Percentiles rank a stretch among this genome's conserved stretches.
Conservation (phyloP, 306 rosid species). For the Chamaecrista fasciculata region DNA sequence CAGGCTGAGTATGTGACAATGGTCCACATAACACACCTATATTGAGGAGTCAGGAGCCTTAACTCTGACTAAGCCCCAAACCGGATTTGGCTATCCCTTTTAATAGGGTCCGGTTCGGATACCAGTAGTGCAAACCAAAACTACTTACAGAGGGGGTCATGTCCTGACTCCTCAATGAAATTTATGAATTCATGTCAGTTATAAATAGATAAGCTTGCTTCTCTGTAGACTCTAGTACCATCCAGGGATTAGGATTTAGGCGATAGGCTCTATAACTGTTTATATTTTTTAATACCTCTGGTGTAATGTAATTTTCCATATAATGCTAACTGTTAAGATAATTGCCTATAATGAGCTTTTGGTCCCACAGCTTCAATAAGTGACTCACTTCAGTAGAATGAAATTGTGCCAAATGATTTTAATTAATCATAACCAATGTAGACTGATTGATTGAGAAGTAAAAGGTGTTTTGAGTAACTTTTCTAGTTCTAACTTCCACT, state of each 20-base stretch:
- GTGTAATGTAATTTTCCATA: not conserved
- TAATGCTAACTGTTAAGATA: not conserved
- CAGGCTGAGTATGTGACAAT: no score
- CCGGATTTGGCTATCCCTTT: no score
- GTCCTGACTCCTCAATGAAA: not conserved
- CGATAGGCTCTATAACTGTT: not conserved
- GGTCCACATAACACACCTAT: no score
- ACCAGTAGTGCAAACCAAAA: no score
- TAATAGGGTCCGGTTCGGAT: no score
- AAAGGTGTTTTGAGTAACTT: not conserved
- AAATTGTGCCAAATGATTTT: not conserved
- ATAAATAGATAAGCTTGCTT: not conserved
- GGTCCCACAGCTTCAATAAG: no score
- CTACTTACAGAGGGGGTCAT: not conserved
- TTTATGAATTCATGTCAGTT: not conserved
- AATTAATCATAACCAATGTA: not conserved
- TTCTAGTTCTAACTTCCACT: constrained; percentile 3
- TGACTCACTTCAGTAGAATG: not conserved
- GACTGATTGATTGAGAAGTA: not conserved
- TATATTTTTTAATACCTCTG: not conserved
- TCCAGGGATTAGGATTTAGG: no score
- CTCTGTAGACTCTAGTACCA: not conserved
- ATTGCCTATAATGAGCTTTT: no score
- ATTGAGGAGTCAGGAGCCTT: no score
- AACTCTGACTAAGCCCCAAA: no score